A percentile compares a stretch with the other conserved stretches of the same genome.
Evolutionary conservation across 1,284 basidiomycete species (phyloP).

Genomic region (Heterobasidion irregulare): DNA sequence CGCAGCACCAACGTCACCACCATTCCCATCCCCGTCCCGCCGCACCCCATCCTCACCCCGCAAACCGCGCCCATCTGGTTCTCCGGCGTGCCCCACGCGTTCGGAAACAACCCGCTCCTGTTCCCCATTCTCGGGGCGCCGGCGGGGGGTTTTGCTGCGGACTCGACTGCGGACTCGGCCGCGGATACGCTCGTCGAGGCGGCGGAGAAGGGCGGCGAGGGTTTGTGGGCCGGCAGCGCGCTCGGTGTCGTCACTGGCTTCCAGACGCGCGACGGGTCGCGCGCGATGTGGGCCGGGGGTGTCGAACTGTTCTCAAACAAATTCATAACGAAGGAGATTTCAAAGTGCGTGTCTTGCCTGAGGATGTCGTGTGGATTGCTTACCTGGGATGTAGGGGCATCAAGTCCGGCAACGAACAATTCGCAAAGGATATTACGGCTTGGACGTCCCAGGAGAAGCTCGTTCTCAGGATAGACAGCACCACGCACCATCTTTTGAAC

Average conservation of each 20-base stretch:
- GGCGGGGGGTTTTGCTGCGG: constrained; percentile 62
- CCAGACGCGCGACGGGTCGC: constrained; percentile 75
- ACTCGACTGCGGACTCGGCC: constrained; percentile 47
- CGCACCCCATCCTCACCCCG: constrained; percentile 36
- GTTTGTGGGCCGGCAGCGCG: constrained; percentile 71
- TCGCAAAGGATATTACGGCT: constrained; percentile 66
- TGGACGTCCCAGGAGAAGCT: constrained; percentile 92
- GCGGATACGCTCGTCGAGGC: constrained; percentile 56
- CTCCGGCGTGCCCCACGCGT: constrained; percentile 65
- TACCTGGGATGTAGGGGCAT: constrained; percentile 32
- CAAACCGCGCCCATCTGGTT: constrained; percentile 56
- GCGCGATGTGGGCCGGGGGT: constrained; percentile 80
- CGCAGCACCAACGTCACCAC: constrained; percentile 49
- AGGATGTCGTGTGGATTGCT: background rate
- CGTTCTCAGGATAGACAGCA: constrained; percentile 73
- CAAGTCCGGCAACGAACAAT: constrained; percentile 67
- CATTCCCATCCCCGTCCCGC: constrained; percentile 45
- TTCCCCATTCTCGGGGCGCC: constrained; percentile 80
- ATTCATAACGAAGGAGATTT: constrained; percentile 55
- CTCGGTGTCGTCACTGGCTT: constrained; percentile 81
- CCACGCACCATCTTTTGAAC: constrained; percentile 67
- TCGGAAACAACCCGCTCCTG: constrained; percentile 77
- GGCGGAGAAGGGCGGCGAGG: constrained; percentile 63
- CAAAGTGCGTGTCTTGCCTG: constrained; percentile 38
- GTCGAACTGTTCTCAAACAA: constrained; percentile 72